These are phyloP conservation scores for Pseudogymnoascus pannorum DNA, from an alignment of 2,329 filamentous ascomycete genomes.

Conservation along the genomic window DNA sequence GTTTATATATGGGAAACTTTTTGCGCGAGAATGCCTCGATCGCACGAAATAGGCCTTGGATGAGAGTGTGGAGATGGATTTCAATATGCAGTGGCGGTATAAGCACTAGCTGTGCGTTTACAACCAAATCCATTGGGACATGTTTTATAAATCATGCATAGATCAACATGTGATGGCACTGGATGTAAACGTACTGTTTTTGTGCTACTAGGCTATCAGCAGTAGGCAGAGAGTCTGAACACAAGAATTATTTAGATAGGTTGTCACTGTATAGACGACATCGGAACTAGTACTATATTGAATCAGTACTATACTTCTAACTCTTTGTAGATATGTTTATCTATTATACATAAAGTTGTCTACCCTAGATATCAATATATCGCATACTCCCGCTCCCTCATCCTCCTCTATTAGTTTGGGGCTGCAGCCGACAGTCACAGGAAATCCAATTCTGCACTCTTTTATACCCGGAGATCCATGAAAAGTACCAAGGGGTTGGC, in stretches of 20 bases:
- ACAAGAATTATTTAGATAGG: background rate
- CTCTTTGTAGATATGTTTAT: background rate
- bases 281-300: background rate
- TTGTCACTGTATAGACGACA: background rate
- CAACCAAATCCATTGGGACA: too few species aligned
- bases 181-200: background rate
- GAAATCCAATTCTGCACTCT: background rate
- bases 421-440: background rate
- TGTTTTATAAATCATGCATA: background rate
- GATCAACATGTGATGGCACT: background rate
- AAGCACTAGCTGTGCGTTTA: too few species aligned
- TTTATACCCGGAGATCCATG: background rate
- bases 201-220: background rate
- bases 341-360: background rate
- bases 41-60: background rate
- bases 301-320: background rate
- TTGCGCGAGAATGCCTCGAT: background rate
- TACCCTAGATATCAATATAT: background rate
- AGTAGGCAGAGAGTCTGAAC: background rate
- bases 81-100: background rate
- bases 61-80: background rate
- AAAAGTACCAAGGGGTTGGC: background rate
- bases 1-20: background rate
- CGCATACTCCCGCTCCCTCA: background rate
- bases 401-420: background rate